Base-by-base conservation (phyloP, 331 rosid genomes). In the Malus hybrid region DNA sequence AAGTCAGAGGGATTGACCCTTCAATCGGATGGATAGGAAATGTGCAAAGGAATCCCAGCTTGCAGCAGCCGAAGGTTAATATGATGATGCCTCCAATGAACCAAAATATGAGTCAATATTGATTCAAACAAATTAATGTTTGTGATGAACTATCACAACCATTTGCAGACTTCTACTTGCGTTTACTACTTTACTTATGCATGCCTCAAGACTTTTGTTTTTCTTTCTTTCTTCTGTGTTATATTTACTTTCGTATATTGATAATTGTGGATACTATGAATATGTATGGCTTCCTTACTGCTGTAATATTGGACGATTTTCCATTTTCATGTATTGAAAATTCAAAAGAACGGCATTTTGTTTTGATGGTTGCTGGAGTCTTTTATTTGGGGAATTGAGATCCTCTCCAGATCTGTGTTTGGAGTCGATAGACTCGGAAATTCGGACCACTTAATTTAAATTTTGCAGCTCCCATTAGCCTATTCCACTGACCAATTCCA, bases 21-120 rank as follows among this genome's bases (percentile, higher is more conserved):
- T 50, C 79, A 7, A 75, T 75, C 11, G 73, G 73, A 20, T 75
- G 79, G 79, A 70, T 60, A 52, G 79, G 79, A 20, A 75, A 75
- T 22, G 27, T 75, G 39, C 65, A 67, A 65, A 52, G 55, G 48
- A 66, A 66, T 66, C 42, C 68, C 59, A 60, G 39, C 46, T 33
- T 31, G 57, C 22, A 68, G 71, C 70, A 48, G 36, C 73, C 67
- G 24, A 71, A 54, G 11, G 36, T 39, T 31, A 75, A 75, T 34
- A 65, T 52, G 79, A 65, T 52, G 79, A 16, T 33, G 34, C 73
- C 79, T 13, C 79, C 73, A 15, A 5, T 20, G 18, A 33, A 66
- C 65, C 79, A 75, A 9, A 50, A 54, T 20, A 75, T 75, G 73
- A 66, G 34, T 18, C 69, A 52, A 4, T 18, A 32, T 34, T 36